Evolutionary conservation across 2,329 filamentous ascomycete species (phyloP), one percentile per base, ranked within the genome.

Genomic region (Cladosporium sp.): DNA sequence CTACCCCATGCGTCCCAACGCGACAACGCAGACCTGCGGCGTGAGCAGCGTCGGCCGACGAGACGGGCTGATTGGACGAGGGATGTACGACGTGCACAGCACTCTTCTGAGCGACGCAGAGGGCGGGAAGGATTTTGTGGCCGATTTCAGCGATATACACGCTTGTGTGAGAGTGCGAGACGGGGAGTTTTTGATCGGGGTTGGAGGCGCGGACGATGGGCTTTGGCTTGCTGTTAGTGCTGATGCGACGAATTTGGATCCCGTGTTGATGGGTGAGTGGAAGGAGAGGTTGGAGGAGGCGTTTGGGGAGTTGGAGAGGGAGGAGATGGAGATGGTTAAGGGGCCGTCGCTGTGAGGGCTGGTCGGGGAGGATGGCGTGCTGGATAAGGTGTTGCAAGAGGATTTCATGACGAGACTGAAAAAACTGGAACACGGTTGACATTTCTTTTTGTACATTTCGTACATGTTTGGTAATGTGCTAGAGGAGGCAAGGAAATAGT

Each of bases 171-270:
- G 78, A 36, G 75, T 76, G 2, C 66, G 78, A 28, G 76, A 79
- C 6, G 71, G 74, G 3, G 78, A 80, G 65, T 80, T 80, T 58
- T 58, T 80, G 58, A 66, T 79, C 1, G 76, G 75, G 0, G 74
- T 75, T 38, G 73, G 66, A 28, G 74, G 75, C 0, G 63, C 65
- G 19, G 68, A 69, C 38, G 71, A 74, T 62, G 70, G 72, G 5
- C 64, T 80, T 7, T 65, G 61, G n/a, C 74, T 75, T 54, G 68
- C 67, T 7, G 76, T 76, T 0, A 75, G 71, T 47, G 75, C 77
- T 61, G 78, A 80, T 66, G 69, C 66, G 47, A 74, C 62, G 19
- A 56, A 59, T 11, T 61, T 70, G 40, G 68, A 73, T 57, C 63
- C 67, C 34, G 64, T 19, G 5, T 56, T 68, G 59, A 65, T 71